Evolutionary conservation across 306 rosid genomes (phyloP).

Genomic region (Medicago lupulina): DNA sequence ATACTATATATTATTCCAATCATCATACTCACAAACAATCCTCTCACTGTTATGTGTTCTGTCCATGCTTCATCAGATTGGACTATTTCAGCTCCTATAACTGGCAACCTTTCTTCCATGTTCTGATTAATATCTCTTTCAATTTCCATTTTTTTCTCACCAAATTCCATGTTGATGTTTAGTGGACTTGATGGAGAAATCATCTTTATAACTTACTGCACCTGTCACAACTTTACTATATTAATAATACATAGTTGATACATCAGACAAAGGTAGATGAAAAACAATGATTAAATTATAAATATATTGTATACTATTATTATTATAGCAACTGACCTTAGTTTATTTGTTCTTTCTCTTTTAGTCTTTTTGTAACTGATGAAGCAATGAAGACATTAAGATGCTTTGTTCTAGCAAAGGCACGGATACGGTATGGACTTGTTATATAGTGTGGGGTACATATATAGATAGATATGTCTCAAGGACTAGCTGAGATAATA

Average conservation of each 20-base stretch:
- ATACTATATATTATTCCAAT: conserved; percentile 75
- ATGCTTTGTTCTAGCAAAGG: conserved; percentile 40
- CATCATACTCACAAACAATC: conserved; percentile 70
- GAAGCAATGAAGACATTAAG: conserved; percentile 35
- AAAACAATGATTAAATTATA: conserved; percentile 9
- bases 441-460: conserved; percentile 34
- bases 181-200: conserved; percentile 34
- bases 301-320: background rate
- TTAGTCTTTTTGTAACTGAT: conserved; percentile 8
- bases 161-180: conserved; percentile 25
- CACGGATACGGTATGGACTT: conserved; percentile 22
- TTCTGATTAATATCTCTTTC: conserved; percentile 36
- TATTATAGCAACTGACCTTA: conserved; percentile 19
- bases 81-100: conserved; percentile 25
- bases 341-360: conserved; percentile 42
- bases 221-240: background rate
- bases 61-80: conserved; percentile 60
- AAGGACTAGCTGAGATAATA: conserved; percentile 28
- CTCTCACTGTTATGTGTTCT: conserved; percentile 76
- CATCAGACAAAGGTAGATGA: conserved; percentile 29
- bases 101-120: conserved; percentile 37
- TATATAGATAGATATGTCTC: conserved; percentile 32
- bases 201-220: conserved; percentile 29
- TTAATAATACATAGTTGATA: conserved; percentile 1
- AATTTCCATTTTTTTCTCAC: conserved; percentile 38